phyloP scores from a whole-genome alignment of 192 early-diverging fungal species.

The Anaeromyces robustus region DNA sequence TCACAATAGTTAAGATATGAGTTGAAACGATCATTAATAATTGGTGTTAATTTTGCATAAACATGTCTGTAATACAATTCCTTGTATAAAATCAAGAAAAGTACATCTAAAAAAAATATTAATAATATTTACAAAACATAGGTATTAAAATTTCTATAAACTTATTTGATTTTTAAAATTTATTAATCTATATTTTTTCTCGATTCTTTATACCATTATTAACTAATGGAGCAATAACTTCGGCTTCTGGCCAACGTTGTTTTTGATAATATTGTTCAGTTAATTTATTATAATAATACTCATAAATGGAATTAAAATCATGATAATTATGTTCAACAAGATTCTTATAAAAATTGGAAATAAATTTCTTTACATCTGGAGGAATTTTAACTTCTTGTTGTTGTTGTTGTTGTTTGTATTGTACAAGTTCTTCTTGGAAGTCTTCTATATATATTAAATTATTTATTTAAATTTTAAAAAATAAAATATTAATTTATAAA shows the following conservation, averaged over 20 bases:
- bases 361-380: slow-evolving; percentile 69
- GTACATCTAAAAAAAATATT: slow-evolving; percentile 31
- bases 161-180: no score
- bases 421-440: neutral
- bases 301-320: slow-evolving; percentile 78
- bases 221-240: slow-evolving; percentile 61
- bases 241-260: slow-evolving; percentile 72
- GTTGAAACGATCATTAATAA: slow-evolving; percentile 74
- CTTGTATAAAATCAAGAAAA: slow-evolving; percentile 87
- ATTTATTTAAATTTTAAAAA: no score
- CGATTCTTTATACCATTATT: slow-evolving; percentile 72
- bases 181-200: no score
- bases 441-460: neutral
- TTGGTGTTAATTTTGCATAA: slow-evolving; percentile 77
- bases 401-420: neutral
- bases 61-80: slow-evolving; percentile 96
- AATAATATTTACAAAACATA: neutral
- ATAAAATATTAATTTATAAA: no score
- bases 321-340: slow-evolving; percentile 63
- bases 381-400: slow-evolving; percentile 47
- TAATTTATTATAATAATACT: slow-evolving; percentile 74
- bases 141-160: no score
- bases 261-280: slow-evolving; percentile 87
- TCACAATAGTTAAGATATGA: slow-evolving; percentile 96
- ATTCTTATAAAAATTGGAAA: slow-evolving; percentile 64